A percentile compares a stretch with the other conserved stretches of the same genome.
Conservation (phyloP, 2,329 filamentous ascomycete species). For the Harringtonia lauricola region DNA sequence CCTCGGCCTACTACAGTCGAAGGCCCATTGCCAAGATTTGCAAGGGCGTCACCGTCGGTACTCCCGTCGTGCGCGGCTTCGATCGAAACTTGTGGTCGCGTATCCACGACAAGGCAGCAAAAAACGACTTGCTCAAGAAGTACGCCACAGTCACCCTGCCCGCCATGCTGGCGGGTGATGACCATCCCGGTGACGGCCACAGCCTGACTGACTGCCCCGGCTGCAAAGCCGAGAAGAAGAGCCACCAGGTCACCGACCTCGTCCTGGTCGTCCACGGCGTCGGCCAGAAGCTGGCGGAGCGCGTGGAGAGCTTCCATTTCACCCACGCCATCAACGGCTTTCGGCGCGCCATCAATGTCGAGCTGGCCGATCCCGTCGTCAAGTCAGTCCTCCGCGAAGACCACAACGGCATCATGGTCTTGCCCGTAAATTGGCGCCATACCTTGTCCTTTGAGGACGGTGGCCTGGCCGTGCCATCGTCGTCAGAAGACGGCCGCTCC, state of each 20-base stretch:
- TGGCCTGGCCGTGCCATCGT: conserved; percentile 20
- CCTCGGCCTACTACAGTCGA: conserved; percentile 75
- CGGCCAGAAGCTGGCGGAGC: conserved; percentile 88
- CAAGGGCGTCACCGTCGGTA: conserved; percentile 71
- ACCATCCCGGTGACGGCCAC: background rate
- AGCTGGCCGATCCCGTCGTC: conserved; percentile 65
- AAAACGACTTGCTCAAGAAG: conserved; percentile 3
- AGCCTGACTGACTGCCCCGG: conserved; percentile 34
- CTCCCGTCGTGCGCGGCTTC: conserved; percentile 84
- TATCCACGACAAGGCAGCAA: conserved; percentile 37
- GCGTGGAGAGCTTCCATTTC: conserved; percentile 94
- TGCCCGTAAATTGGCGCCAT: conserved; percentile 90
- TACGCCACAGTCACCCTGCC: too few relatives aligned
- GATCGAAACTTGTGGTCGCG: conserved; percentile 66
- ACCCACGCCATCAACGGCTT: conserved; percentile 93
- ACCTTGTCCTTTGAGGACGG: conserved; percentile 80
- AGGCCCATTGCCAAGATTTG: conserved; percentile 74
- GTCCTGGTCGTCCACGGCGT: conserved; percentile 91
- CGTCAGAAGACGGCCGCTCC: conserved; percentile 27
- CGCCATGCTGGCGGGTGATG: background rate
- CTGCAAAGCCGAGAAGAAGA: conserved; percentile 52
- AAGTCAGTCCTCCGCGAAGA: conserved; percentile 62
- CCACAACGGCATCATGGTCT: conserved; percentile 85
- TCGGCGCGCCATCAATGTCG: conserved; percentile 73
- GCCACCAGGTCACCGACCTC: conserved; percentile 70